Evolutionary conservation across 2,329 filamentous ascomycete genomes (phyloP), one percentile per base, ranked within the genome.

Genomic region (Diaporthe vexans): DNA sequence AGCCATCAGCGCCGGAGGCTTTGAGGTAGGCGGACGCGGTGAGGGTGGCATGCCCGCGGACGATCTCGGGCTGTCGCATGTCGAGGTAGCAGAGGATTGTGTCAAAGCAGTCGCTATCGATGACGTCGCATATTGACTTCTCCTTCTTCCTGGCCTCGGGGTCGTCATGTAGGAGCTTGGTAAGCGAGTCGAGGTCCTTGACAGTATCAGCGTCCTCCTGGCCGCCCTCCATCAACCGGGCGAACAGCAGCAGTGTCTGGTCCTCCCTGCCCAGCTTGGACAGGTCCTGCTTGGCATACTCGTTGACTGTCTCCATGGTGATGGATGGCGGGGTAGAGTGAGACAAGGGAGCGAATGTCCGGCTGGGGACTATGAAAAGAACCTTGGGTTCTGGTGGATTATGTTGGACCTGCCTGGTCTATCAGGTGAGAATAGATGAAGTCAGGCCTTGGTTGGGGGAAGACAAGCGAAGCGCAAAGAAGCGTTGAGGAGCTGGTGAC

Each of bases 151-250:
- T 81, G 15, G 80, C 79, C 59, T 85, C 83, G 71, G 85, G 83
- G 76, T 92, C 90, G 51, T 90, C 86, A 78, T 86, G 88, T 73
- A 93, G 85, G 52, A 93, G 84, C 81, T 88, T 90, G 58, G 91
- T 91, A 71, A 93, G 87, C 72, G 84, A 83, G 77, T 90, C 88
- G 59, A 93, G 84, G 75, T 91, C 88, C 75, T 83, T 83, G 78
- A 89, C 92, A 17, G 90, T 93, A 77, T 94, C 92, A 73, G 91
- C 90, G 80, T 94, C 94, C 78, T 98, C 94, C 79, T 95, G 91
- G 71, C 95, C 95, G 58, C 94, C 95, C 81, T 97, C 94, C 92
- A 98, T 97, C 78, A 98, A 87, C 79, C 94, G 93, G 33, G 95
- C 95, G 77, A 98, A 91, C 78, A 96, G 92, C 73, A 97, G 90